A percentile compares a stretch with the other conserved stretches of the same genome.
These are phyloP conservation scores for Iris macrosiphon DNA, from an alignment of 106 monocot genomes.

Conservation along the genomic window DNA sequence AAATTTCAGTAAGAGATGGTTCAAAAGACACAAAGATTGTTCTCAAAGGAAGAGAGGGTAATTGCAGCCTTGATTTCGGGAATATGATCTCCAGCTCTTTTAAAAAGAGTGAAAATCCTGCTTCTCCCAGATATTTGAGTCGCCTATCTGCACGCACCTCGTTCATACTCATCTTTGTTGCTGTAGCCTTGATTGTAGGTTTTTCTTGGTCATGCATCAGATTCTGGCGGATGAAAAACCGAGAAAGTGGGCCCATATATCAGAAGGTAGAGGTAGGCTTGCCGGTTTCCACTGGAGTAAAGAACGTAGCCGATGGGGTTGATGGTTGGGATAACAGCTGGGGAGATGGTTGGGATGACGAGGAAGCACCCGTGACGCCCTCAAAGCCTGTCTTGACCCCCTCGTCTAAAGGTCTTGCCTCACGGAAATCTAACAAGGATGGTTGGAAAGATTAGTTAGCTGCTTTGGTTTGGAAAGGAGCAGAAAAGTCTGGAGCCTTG, in stretches of 20 bases:
- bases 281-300: slow-evolving; percentile 58
- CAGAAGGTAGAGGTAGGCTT: slow-evolving; percentile 44
- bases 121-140: slow-evolving; percentile 3
- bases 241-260: slow-evolving; percentile 14
- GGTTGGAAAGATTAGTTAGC: slow-evolving; percentile 58
- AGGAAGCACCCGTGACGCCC: slow-evolving; percentile 75
- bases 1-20: slow-evolving; percentile 34
- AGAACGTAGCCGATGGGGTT: slow-evolving; percentile 23
- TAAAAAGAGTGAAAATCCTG: slow-evolving; percentile 17
- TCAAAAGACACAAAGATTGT: slow-evolving; percentile 32
- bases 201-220: slow-evolving; percentile 23
- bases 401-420: slow-evolving; percentile 70
- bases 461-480: background rate
- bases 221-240: slow-evolving; percentile 13
- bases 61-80: slow-evolving; percentile 46
- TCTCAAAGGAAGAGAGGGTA: slow-evolving; percentile 33
- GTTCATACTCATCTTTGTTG: slow-evolving; percentile 22
- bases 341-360: slow-evolving; percentile 80
- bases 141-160: slow-evolving; percentile 5
- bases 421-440: slow-evolving; percentile 66
- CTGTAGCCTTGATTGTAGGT: slow-evolving; percentile 12
- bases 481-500: background rate
- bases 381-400: slow-evolving; percentile 35
- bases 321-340: slow-evolving; percentile 72
- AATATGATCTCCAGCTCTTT: slow-evolving; percentile 35